These are phyloP conservation scores for Zoysia pacifica DNA, from an alignment of 176 grass and related monocot species.

Conservation along the genomic window DNA sequence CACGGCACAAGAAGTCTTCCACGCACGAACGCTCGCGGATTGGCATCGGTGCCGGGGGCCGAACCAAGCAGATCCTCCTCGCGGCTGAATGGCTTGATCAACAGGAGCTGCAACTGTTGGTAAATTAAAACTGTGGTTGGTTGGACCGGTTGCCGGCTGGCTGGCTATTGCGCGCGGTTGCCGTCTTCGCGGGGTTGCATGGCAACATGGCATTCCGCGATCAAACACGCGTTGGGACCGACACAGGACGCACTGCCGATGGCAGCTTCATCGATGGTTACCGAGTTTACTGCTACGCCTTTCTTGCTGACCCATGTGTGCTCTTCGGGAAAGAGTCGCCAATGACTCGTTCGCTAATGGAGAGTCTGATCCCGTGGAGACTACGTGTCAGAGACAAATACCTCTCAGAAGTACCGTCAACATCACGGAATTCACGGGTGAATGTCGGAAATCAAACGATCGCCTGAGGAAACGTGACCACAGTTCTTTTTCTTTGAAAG, in stretches of 20 bases:
- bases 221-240: conserved; percentile 21
- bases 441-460: background rate
- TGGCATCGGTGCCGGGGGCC: background rate
- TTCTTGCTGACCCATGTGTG: background rate
- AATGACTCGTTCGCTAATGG: background rate
- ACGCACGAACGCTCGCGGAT: background rate
- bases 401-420: background rate
- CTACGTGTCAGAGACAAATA: background rate
- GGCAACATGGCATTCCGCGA: background rate
- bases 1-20: background rate
- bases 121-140: background rate
- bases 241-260: background rate
- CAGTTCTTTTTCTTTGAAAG: no score
- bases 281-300: background rate
- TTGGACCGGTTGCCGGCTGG: no score
- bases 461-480: background rate
- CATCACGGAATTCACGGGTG: background rate
- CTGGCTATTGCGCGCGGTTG: background rate
- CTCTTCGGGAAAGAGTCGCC: background rate
- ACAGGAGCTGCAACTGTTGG: no score
- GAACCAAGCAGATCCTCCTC: background rate
- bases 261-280: no score
- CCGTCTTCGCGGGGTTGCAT: background rate
- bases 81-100: no score
- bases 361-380: background rate